Evolutionary conservation across 179 eudicot species (phyloP).

Genomic region (Beta lomatogona): DNA sequence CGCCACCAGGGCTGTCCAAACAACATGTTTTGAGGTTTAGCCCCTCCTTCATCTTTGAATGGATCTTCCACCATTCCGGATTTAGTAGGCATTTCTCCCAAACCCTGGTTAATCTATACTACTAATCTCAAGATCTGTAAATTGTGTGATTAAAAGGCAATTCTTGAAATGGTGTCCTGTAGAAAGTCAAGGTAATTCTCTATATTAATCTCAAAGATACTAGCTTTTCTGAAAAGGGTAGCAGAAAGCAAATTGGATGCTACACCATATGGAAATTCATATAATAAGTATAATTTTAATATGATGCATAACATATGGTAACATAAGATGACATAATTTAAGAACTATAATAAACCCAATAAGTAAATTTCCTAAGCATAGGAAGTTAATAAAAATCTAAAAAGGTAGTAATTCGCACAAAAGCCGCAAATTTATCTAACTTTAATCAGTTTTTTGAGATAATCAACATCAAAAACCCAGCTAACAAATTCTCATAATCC

Average conservation of each 20-base stretch:
- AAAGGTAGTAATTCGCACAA: background rate
- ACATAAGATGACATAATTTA: background rate
- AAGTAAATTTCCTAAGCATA: too few species aligned
- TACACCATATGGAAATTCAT: background rate
- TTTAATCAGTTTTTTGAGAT: background rate
- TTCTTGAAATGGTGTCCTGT: background rate
- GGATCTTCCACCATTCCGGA: slow-evolving; percentile 18
- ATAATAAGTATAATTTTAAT: background rate
- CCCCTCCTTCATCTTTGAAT: slow-evolving; percentile 1
- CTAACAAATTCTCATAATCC: background rate
- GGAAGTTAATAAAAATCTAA: too few species aligned
- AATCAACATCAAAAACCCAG: background rate
- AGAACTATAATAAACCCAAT: background rate
- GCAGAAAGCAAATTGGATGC: slow-evolving; percentile 7
- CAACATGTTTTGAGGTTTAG: slow-evolving; percentile 10
- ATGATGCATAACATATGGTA: background rate
- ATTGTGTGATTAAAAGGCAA: background rate
- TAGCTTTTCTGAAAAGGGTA: background rate
- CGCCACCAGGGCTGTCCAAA: slow-evolving; percentile 46
- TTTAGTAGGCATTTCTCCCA: slow-evolving; percentile 26
- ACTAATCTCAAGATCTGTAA: slow-evolving; percentile 12
- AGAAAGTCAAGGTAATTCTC: slow-evolving; percentile 14
- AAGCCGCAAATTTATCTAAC: background rate
- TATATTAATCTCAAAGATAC: slow-evolving; percentile 4
- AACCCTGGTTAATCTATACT: background rate